Conservation (phyloP, 352 stramenopile species). For the Phytophthora idaei region DNA sequence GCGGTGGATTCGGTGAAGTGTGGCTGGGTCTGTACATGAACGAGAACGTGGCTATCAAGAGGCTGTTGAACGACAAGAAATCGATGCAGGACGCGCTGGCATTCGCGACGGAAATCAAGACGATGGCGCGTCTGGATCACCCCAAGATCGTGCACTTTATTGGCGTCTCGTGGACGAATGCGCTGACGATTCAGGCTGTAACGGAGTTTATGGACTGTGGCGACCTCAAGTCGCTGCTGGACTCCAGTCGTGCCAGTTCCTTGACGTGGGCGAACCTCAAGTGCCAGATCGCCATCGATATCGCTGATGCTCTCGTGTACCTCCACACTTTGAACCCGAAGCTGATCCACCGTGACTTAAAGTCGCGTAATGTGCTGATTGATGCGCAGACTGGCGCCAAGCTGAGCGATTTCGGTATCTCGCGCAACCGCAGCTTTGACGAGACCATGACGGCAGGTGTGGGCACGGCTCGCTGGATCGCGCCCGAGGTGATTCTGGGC, state of each 20-base stretch:
- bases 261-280: constrained; percentile 70
- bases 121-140: constrained; percentile 61
- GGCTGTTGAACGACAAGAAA: constrained; percentile 59
- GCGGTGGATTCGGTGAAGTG: constrained; percentile 72
- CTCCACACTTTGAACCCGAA: constrained; percentile 73
- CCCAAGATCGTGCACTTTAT: constrained; percentile 75
- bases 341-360: constrained; percentile 71
- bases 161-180: constrained; percentile 72
- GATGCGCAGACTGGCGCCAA: constrained; percentile 62
- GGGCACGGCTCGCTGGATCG: constrained; percentile 61
- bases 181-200: constrained; percentile 61
- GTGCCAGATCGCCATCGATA: constrained; percentile 71
- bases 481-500: constrained; percentile 54
- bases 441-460: constrained; percentile 74
- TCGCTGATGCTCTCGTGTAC: constrained; percentile 73
- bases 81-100: constrained; percentile 55
- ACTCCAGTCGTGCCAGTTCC: constrained; percentile 40
- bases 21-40: constrained; percentile 71
- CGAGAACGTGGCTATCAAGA: constrained; percentile 73
- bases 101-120: constrained; percentile 70
- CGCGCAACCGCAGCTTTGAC: constrained; percentile 55
- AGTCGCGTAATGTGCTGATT: constrained; percentile 74
- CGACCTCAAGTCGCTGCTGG: constrained; percentile 57
- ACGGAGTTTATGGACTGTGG: constrained; percentile 78
- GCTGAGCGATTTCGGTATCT: constrained; percentile 76